Evolutionary conservation across 345 rosid genomes (phyloP), one percentile per base, ranked within the genome.

Genomic region (Gossypium rotundifolium): DNA sequence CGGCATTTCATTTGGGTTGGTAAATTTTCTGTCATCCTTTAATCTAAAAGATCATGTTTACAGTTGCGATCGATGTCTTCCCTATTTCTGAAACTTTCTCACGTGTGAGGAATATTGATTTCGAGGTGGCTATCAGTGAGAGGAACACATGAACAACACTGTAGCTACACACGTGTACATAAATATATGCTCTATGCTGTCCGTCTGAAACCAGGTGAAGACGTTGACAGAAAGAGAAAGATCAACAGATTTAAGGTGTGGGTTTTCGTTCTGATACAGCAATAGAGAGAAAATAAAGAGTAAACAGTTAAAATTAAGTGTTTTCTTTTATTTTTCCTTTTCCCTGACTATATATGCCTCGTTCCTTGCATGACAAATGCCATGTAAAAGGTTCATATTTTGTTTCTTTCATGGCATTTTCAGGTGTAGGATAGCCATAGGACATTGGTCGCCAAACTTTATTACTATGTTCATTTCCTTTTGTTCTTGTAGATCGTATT

Each of bases 21-120:
- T n/a, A 53, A 33, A 53, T 33, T 42, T 71, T 13, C 18, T 72
- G 14, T 57, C 20, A 48, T 67, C 72, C 38, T 27, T 48, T 48
- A 14, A 67, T 55, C 42, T 23, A 23, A 67, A 48, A 20, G 61
- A 23, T 22, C 60, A 48, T 71, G 64, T 61, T 59, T 11, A 44
- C 55, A 27, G 64, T 73, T 42, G 78, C 48, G 68, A 72, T 62
- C 70, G 27, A 48, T 23, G n/a, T 75, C 57, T 75, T 65, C 51
- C n/a, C 10, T 27, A 29, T 57, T 62, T 49, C 77, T 75, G 80
- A 81, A 72, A 27, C n/a, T 13, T 59, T 73, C 84, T 77, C 79
- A 73, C 81, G 84, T 81, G 85, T 49, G 64, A 25, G 65, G 84
- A 85, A 85, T 80, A 52, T 80, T 70, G 73, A 48, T 51, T 62